Evolutionary conservation across 305 asterid genomes (phyloP).

Genomic region (Euphrasia arctica): DNA sequence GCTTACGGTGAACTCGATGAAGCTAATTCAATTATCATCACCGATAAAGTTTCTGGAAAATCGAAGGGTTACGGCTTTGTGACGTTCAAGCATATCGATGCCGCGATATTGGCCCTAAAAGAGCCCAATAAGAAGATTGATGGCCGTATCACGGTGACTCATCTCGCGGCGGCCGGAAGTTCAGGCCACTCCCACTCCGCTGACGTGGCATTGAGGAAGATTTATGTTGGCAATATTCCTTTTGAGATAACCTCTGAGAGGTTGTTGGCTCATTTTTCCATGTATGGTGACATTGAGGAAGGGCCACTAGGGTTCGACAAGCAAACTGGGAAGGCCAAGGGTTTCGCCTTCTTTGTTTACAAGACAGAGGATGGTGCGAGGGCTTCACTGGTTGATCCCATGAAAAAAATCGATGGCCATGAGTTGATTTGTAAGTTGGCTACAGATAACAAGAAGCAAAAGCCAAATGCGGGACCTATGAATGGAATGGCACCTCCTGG

Average conservation of each 20-base stretch:
- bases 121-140: slow-evolving; percentile 94
- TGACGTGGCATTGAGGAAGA: slow-evolving; percentile 84
- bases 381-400: slow-evolving; percentile 70
- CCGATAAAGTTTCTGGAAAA: slow-evolving; percentile 75
- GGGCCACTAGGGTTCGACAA: slow-evolving; percentile 97
- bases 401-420: slow-evolving; percentile 81
- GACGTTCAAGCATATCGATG: slow-evolving; percentile 84
- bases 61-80: slow-evolving; percentile 93
- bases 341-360: slow-evolving; percentile 92
- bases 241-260: slow-evolving; percentile 85
- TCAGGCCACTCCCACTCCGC: slow-evolving; percentile 50
- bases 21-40: slow-evolving; percentile 71
- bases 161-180: slow-evolving; percentile 81
- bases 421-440: slow-evolving; percentile 90
- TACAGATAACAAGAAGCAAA: slow-evolving; percentile 80
- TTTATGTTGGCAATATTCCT: slow-evolving; percentile 93
- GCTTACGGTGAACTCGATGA: slow-evolving; percentile 80
- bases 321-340: slow-evolving; percentile 90
- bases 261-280: slow-evolving; percentile 62
- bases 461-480: slow-evolving; percentile 51
- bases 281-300: slow-evolving; percentile 92
- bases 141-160: slow-evolving; percentile 91
- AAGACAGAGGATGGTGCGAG: slow-evolving; percentile 92
- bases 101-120: slow-evolving; percentile 66
- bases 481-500: slow-evolving; percentile 43